Conservation (phyloP, 768 basidiomycete genomes). For the Tremella mesenterica region DNA sequence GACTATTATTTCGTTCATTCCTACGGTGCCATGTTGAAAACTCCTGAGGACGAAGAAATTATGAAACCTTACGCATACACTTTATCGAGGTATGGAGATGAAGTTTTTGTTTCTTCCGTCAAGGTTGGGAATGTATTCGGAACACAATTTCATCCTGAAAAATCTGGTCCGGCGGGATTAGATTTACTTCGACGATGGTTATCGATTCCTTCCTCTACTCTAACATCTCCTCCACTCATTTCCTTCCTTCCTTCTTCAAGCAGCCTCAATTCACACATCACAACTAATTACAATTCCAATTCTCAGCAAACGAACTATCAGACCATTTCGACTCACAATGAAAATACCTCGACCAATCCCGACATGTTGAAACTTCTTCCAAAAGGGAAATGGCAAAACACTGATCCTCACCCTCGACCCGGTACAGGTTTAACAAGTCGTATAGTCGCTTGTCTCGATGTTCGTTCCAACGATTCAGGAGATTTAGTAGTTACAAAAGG, state of each 20-base stretch:
- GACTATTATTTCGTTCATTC: slow-evolving; percentile 98
- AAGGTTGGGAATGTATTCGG: slow-evolving; percentile 77
- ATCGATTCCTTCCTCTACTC: slow-evolving; percentile 11
- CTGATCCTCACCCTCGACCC: slow-evolving; percentile 32
- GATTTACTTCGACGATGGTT: slow-evolving; percentile 74
- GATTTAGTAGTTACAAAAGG: slow-evolving; percentile 99
- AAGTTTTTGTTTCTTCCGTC: slow-evolving; percentile 78
- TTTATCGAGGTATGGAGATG: slow-evolving; percentile 86
- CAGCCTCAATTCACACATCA: too few relatives aligned
- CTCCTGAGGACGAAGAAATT: slow-evolving; percentile 31
- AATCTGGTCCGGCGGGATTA: slow-evolving; percentile 82
- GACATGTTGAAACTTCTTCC: neutral
- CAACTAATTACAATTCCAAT: too few relatives aligned
- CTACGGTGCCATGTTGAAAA: slow-evolving; percentile 47
- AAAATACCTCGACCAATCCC: too few relatives aligned
- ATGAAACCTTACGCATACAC: slow-evolving; percentile 61
- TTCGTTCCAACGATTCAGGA: slow-evolving; percentile 87
- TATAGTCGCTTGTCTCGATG: slow-evolving; percentile 94
- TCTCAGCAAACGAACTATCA: too few relatives aligned
- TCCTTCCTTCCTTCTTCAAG: slow-evolving; percentile 26
- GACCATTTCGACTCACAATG: neutral
- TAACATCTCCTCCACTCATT: slow-evolving; percentile 1
- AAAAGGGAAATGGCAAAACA: slow-evolving; percentile 9
- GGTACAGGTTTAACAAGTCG: slow-evolving; percentile 68
- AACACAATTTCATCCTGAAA: slow-evolving; percentile 97